Percentiles rank a stretch among this genome's conserved stretches.
These are phyloP conservation scores for Clavariopsis aquatica DNA, from an alignment of 495 filamentous ascomycete species.

Conservation along the genomic window DNA sequence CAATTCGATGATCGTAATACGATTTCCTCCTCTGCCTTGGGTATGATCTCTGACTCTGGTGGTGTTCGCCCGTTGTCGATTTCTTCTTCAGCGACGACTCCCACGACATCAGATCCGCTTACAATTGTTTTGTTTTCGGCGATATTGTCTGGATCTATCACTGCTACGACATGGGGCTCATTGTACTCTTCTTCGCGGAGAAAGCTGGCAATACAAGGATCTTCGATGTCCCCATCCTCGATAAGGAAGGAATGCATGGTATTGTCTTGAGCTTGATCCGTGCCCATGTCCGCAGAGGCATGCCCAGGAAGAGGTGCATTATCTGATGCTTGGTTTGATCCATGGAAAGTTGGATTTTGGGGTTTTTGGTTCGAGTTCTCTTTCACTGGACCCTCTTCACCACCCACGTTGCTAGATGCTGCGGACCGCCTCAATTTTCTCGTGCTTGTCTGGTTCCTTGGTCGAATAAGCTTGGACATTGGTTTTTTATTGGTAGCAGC, in stretches of 20 bases:
- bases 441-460: neutral
- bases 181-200: neutral
- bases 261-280: neutral
- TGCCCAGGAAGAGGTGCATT: neutral
- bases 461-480: neutral
- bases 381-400: neutral
- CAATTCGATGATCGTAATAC: neutral
- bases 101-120: neutral
- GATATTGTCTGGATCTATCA: neutral
- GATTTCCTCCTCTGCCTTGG: neutral
- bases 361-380: neutral
- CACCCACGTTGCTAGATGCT: neutral
- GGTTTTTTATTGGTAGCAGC: slow-evolving; percentile 2
- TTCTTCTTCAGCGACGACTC: neutral
- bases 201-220: neutral
- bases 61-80: neutral
- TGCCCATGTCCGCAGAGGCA: neutral
- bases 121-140: neutral
- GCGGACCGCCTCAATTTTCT: neutral
- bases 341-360: neutral
- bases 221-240: slow-evolving; percentile 5
- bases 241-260: neutral
- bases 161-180: neutral
- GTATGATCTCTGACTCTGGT: neutral
- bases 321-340: neutral